These are phyloP conservation scores for Acer campestre DNA, from an alignment of 345 rosid species.

Conservation along the genomic window DNA sequence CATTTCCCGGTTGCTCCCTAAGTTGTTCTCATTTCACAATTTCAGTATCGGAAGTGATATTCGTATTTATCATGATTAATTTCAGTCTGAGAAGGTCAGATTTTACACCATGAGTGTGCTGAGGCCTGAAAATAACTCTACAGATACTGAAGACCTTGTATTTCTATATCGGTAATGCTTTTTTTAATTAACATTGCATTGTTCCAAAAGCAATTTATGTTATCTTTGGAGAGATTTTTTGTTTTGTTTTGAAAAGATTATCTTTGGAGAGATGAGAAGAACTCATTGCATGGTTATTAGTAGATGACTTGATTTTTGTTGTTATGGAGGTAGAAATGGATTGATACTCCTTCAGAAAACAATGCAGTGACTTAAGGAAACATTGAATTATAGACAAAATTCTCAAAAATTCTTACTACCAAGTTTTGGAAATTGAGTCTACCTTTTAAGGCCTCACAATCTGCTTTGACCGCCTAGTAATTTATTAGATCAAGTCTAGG, in stretches of 20 bases:
- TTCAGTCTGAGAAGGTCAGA: slow-evolving; percentile 75
- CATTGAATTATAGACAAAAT: not conserved
- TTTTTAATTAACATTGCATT: not conserved
- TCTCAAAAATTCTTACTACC: not conserved
- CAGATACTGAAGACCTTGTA: slow-evolving; percentile 70
- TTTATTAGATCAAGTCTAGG: not conserved
- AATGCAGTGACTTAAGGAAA: not conserved
- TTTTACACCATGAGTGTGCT: slow-evolving; percentile 94
- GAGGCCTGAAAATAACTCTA: slow-evolving; percentile 59
- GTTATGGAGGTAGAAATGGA: not conserved
- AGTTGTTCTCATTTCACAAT: not conserved
- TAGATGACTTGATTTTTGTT: slow-evolving; percentile 10
- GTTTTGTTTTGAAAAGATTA: not conserved
- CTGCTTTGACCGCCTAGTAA: not conserved
- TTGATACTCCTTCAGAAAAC: slow-evolving; percentile 3
- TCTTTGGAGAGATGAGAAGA: not conserved
- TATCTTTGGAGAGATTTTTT: not conserved
- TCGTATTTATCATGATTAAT: slow-evolving; percentile 12
- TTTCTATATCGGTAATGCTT: slow-evolving; percentile 76
- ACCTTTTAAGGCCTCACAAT: not conserved
- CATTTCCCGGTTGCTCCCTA: slow-evolving; percentile 18
- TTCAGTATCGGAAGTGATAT: slow-evolving; percentile 5
- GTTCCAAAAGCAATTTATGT: not conserved
- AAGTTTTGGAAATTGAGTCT: not conserved
- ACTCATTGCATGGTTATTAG: not conserved